Evolutionary conservation across 2,329 filamentous ascomycete species (phyloP).

Genomic region (Didymella lethalis): DNA sequence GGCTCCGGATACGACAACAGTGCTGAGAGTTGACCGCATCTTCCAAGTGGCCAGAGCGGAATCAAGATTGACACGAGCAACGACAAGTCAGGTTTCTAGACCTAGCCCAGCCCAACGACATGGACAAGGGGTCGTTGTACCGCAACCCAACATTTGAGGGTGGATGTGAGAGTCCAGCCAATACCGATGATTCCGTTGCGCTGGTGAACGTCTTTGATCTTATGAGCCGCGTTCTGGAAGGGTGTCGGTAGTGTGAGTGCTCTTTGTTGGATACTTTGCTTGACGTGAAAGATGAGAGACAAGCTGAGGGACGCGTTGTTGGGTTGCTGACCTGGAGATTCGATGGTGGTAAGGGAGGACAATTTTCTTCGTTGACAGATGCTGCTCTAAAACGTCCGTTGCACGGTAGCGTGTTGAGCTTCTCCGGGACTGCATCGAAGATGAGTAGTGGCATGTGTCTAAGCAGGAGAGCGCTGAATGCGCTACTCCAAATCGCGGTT

Average conservation of each 20-base stretch:
- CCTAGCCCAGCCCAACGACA: too few species aligned
- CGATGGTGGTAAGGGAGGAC: background rate
- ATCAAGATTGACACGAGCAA: background rate
- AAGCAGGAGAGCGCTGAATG: background rate
- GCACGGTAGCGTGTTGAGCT: background rate
- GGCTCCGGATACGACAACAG: background rate
- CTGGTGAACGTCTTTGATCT: slow-evolving; percentile 21
- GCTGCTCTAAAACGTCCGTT: background rate
- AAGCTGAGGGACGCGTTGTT: background rate
- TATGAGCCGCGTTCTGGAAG: slow-evolving; percentile 13
- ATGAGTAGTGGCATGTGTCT: background rate
- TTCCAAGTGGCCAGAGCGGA: too few species aligned
- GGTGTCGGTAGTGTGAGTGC: slow-evolving; percentile 30
- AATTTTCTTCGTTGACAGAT: background rate
- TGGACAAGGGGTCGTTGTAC: background rate
- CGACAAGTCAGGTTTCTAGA: background rate
- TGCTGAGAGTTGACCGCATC: too few species aligned
- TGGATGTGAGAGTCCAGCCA: background rate
- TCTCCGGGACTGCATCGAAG: background rate
- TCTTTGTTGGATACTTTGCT: background rate
- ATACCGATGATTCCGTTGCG: background rate
- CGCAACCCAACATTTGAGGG: background rate
- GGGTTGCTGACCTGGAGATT: background rate
- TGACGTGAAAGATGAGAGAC: background rate
- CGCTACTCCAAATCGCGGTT: background rate